Base-by-base conservation (phyloP, 331 rosid genomes). In the Stylosanthes scabra region DNA sequence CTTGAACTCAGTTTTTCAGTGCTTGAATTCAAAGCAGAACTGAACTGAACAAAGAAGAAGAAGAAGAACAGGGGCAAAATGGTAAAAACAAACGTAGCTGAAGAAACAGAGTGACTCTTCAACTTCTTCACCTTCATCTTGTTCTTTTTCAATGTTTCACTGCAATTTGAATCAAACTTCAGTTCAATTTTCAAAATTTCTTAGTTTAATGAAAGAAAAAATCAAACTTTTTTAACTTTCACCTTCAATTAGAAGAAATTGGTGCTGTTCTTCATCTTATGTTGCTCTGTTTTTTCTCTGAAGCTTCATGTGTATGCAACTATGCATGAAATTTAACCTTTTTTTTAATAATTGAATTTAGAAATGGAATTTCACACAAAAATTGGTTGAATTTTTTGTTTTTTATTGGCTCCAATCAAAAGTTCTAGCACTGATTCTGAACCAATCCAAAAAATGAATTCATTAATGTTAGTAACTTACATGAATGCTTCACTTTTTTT, bases 41-140 rank as follows among this genome's bases (percentile, higher is more conserved):
- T 80, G 31, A 78, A 84, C 74, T 78, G 87, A 69, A 86, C 28
- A 20, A 20, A 20, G 25, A 20, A 20, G 25, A 20, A 20, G 62
- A 88, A 78, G 47, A 88, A 78, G 51, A 86, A 50, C 81, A 86
- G 42, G 54, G 70, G 88, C 68, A 82, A 37, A 77, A 69, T 89
- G 91, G 87, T 83, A 77, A 49, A 39, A 68, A 66, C 54, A 39
- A 47, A 25, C 25, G 16, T 52, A 9, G 57, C 16, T 49, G 55
- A 49, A 3, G 5, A 49, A 49, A n/a, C 20, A 3, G 16, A n/a
- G 55, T 16, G 13, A 47, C 16, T 47, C 54, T 47, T 50, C 7
- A n/a, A 5, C 39, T 2, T 7, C 46, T 50, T 50, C 59, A n/a
- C 11, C 75, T 75, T 80, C 78, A 68, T 60, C n/a, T 37, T 34